These are phyloP conservation scores for Ajuga chamaepitys DNA, from an alignment of 257 asterid genomes.

Conservation along the genomic window DNA sequence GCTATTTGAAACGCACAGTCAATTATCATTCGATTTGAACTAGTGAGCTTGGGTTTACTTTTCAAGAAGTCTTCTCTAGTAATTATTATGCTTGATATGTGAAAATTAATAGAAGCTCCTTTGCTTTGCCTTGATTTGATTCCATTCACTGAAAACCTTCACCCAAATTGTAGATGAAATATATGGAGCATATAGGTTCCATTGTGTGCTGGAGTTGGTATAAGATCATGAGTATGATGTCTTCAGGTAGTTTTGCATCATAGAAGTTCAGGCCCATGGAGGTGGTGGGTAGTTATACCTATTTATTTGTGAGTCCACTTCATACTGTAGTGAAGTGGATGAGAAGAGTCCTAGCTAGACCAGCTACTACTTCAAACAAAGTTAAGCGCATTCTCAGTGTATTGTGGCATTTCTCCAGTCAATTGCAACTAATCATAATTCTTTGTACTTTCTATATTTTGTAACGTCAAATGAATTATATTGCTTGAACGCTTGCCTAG, in stretches of 20 bases:
- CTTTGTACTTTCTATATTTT: no score
- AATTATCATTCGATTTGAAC: background rate
- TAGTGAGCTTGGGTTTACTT: background rate
- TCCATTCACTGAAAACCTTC: background rate
- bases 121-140: background rate
- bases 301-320: no score
- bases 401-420: no score
- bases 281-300: no score
- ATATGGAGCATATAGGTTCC: background rate
- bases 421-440: no score
- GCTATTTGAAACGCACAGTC: background rate
- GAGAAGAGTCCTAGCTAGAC: background rate
- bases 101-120: background rate
- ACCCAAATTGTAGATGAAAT: background rate
- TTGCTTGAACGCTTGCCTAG: no score
- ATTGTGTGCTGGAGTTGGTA: background rate
- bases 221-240: background rate
- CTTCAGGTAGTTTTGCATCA: background rate
- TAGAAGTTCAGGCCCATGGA: no score
- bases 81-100: background rate
- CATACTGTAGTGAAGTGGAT: background rate
- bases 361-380: no score
- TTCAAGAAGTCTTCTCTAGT: background rate
- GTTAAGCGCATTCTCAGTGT: no score
- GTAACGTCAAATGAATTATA: no score